A percentile compares a stretch with the other conserved stretches of the same genome.
Evolutionary conservation across 148 eudicot species (phyloP).

Genomic region (Oxyria digyna): DNA sequence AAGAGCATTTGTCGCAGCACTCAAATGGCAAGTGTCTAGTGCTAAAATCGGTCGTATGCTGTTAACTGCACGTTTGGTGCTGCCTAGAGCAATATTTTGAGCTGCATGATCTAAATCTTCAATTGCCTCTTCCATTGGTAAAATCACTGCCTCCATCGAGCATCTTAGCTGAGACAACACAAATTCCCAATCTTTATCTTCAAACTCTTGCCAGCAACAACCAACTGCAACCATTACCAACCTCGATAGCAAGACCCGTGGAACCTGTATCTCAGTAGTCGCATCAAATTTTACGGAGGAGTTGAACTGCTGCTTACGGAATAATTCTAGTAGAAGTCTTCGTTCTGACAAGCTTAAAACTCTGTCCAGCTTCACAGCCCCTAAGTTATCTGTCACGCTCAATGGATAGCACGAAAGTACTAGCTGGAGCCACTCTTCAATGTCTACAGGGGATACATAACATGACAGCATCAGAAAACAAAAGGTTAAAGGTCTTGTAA

Average conservation of each 20-base stretch:
- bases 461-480: slow-evolving; percentile 1
- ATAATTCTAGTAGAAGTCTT: slow-evolving; percentile 43
- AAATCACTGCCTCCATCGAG: slow-evolving; percentile 78
- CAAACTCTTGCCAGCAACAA: slow-evolving; percentile 78
- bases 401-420: slow-evolving; percentile 78
- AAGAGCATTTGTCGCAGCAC: slow-evolving; percentile 61
- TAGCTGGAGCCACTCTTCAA: slow-evolving; percentile 71
- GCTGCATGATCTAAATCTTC: slow-evolving; percentile 55
- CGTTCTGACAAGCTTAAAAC: slow-evolving; percentile 34
- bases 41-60: slow-evolving; percentile 26
- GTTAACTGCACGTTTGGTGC: slow-evolving; percentile 19
- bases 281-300: slow-evolving; percentile 22
- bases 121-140: slow-evolving; percentile 76
- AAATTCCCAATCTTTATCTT: slow-evolving; percentile 84
- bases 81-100: slow-evolving; percentile 18
- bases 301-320: slow-evolving; percentile 60
- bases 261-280: slow-evolving; percentile 41
- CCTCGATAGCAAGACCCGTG: slow-evolving; percentile 49
- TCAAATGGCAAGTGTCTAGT: slow-evolving; percentile 27
- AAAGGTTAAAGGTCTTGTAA: neutral
- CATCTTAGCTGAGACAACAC: slow-evolving; percentile 48
- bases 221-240: slow-evolving; percentile 50
- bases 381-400: slow-evolving; percentile 20
- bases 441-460: slow-evolving; percentile 37
- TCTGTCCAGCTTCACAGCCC: slow-evolving; percentile 32